Evolutionary conservation across 2,329 filamentous ascomycete species (phyloP), one percentile per base, ranked within the genome.

Genomic region (Claviceps fusiformis): DNA sequence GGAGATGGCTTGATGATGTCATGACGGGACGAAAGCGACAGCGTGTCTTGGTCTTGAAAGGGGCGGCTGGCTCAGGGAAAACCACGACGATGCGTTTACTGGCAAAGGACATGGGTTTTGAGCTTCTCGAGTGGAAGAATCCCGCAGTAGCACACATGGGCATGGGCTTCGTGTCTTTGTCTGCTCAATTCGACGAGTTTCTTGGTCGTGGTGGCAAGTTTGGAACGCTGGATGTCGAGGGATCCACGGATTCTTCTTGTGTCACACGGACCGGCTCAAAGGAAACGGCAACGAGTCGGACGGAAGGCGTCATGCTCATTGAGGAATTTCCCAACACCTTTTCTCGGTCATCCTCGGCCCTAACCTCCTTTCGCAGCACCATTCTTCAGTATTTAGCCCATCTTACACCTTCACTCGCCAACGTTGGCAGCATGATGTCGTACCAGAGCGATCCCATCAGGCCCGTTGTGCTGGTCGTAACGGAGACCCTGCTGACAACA

Each of bases 151-250:
- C 79, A 11, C 35, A 27, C 1, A 66, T 75, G 2, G 79, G 77
- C 1, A 75, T 78, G 2, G 83, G 82, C 0, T 84, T 83, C 52
- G 74, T 83, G 46, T 91, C 90, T 1, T 78, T 84, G 35, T 82
- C 88, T 5, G 77, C 82, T 7, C 87, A 95, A 61, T 98, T 98
- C 64, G 89, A 95, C 61, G 92, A 97, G 58, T 98, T 97, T 62
- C 75, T 98, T 57, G 85, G 82, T 11, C 81, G 90, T 55, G 85
- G 89, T 54, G 86, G 89, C 55, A 87, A 85, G 59, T 95, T 93
- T 68, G 81, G 85, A 17, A 85, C 85, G 54, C 75, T 95, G 48
- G 78, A 86, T 56, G 68, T 66, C 46, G 68, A 71, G 46, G 13
- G 55, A 11, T 57, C 61, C 46, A 27, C 64, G 64, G 65, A 61